These are phyloP conservation scores for Candolleomyces efflorescens DNA, from an alignment of 768 basidiomycete species.

Conservation along the genomic window DNA sequence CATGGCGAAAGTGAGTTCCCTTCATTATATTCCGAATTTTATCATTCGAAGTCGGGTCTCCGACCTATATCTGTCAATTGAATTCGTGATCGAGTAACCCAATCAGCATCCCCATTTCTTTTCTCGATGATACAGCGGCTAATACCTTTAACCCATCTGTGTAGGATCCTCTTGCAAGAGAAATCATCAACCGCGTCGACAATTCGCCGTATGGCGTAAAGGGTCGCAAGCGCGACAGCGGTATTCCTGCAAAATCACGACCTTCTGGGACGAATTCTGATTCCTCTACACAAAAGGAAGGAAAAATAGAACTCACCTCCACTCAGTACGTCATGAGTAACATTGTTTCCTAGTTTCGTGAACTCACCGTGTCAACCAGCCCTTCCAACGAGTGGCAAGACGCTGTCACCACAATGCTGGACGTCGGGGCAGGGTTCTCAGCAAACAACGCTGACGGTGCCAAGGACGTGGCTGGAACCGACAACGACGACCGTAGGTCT, in stretches of 20 bases:
- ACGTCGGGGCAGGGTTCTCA: constrained; percentile 17
- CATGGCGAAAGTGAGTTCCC: constrained; percentile 42
- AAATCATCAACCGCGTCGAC: constrained; percentile 81
- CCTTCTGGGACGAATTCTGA: constrained; percentile 19
- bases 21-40: constrained; percentile 1
- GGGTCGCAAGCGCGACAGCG: constrained; percentile 52
- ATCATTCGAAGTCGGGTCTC: neutral
- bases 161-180: constrained; percentile 73
- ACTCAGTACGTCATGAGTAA: constrained; percentile 52
- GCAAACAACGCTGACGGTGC: neutral
- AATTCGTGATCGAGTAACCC: neutral
- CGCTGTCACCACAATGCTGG: constrained; percentile 44
- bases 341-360: neutral
- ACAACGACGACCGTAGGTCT: neutral
- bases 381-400: constrained; percentile 87
- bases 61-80: constrained; percentile 2
- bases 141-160: constrained; percentile 13
- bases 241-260: constrained; percentile 9
- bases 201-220: constrained; percentile 73
- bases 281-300: constrained; percentile 15
- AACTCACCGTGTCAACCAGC: constrained; percentile 30
- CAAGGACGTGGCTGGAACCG: constrained; percentile 4
- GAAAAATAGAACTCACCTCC: constrained; percentile 40
- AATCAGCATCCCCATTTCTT: neutral
- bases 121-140: neutral